A percentile compares a stretch with the other conserved stretches of the same genome.
These are phyloP conservation scores for Kodamaea anthophila DNA, from an alignment of 1,139 yeast species.

Conservation along the genomic window DNA sequence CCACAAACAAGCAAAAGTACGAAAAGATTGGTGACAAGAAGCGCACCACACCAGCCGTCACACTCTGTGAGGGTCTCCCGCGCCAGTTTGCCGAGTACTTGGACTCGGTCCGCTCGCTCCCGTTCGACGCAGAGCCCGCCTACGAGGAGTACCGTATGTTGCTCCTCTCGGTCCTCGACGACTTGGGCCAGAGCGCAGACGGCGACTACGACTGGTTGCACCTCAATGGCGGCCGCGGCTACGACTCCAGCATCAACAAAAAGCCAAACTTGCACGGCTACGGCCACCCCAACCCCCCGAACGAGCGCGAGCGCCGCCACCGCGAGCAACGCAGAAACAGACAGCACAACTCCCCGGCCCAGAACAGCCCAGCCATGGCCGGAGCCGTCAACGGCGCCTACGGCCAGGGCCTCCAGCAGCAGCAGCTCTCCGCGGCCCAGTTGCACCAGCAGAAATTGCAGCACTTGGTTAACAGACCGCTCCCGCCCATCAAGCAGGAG, in stretches of 20 bases:
- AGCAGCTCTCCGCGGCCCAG: slow-evolving; percentile 36
- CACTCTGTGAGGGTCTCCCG: slow-evolving; percentile 79
- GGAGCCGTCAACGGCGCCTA: slow-evolving; percentile 6
- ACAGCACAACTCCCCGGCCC: slow-evolving; percentile 29
- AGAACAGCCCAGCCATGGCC: slow-evolving; percentile 12
- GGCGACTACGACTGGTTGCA: slow-evolving; percentile 95
- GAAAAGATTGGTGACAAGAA: slow-evolving; percentile 96
- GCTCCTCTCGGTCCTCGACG: slow-evolving; percentile 66
- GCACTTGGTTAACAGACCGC: slow-evolving; percentile 46
- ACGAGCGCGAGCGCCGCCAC: slow-evolving; percentile 29
- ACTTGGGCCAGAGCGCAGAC: slow-evolving; percentile 69
- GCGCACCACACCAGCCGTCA: slow-evolving; percentile 74
- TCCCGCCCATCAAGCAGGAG: slow-evolving; percentile 47
- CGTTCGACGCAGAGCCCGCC: slow-evolving; percentile 93
- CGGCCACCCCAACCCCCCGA: slow-evolving; percentile 56
- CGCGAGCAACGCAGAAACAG: slow-evolving; percentile 40
- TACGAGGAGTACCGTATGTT: slow-evolving; percentile 77
- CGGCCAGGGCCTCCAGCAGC: slow-evolving; percentile 18
- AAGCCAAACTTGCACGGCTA: slow-evolving; percentile 90
- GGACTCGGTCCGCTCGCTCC: slow-evolving; percentile 73
- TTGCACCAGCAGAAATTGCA: slow-evolving; percentile 47
- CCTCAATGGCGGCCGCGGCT: slow-evolving; percentile 85
- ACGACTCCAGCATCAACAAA: slow-evolving; percentile 78
- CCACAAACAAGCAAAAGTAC: slow-evolving; percentile 91
- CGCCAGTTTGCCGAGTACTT: slow-evolving; percentile 82